Base-by-base conservation (phyloP, 495 filamentous ascomycete species). In the Cairneyella variabilis region DNA sequence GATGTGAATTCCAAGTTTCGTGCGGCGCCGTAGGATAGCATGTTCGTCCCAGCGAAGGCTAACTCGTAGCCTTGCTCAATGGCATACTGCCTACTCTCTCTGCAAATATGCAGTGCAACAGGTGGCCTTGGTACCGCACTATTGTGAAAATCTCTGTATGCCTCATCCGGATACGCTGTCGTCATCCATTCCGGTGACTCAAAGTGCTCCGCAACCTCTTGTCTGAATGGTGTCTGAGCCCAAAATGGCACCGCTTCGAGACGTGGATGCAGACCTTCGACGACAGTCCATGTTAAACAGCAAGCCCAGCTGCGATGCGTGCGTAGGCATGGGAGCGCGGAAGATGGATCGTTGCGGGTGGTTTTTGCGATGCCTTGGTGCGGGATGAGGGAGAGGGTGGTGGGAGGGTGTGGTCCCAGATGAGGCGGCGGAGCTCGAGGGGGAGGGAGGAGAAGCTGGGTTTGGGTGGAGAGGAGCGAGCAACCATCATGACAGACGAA, bases 371-470 rank as follows among this genome's bases (percentile, higher is more conserved):
- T 8, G 30, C 30, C 14, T 34, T 8, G 30, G 14, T 8, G 8
- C 8, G 30, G 30, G 30, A 34, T 34, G 30, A 34, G 8, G 30
- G 8, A 8, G 30, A 34, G 30, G 30, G 30, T 34, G 30, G 38
- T 7, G 17, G 8, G 38, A 41, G 38, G 17, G 38, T 41, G 9
- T 14, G 8, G 8, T 34, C 30, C 38, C 38, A 41, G 38, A 41
- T 41, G 9, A 41, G 17, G 18, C 11, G 8, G 38, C 38, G 38
- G 38, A 41, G 7, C 18, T 41, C 38, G 38, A 16, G 38, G 8
- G 38, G 38, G 38, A 41, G 38, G 38, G 38, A 9, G 38, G 38
- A 14, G 38, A 41, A 41, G n/a, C n/a, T n/a, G n/a, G n/a, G n/a
- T n/a, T n/a, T n/a, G n/a, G n/a, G n/a, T n/a, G n/a, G n/a, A n/a